Percentiles rank a stretch among this genome's conserved stretches.
Evolutionary conservation across 2,329 filamentous ascomycete species (phyloP).

Genomic region (Colletotrichum viniferum): DNA sequence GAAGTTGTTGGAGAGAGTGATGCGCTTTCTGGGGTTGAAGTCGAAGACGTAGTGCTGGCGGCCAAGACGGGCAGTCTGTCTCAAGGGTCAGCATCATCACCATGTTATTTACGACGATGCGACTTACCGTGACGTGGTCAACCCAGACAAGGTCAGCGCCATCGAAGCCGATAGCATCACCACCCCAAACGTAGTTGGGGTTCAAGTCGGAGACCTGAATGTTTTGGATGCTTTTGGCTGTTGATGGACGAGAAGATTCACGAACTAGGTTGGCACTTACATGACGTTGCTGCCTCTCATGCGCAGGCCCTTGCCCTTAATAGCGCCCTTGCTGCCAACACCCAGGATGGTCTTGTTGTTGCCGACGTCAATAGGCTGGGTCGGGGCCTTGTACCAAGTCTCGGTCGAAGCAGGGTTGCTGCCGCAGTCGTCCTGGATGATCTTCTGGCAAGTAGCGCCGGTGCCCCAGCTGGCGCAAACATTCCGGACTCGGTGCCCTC

Average conservation of each 20-base stretch:
- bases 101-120: background rate
- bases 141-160: constrained; percentile 16
- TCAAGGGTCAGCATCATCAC: background rate
- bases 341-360: constrained; percentile 16
- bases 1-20: constrained; percentile 19
- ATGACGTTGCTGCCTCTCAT: constrained; percentile 16
- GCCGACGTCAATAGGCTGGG: constrained; percentile 7
- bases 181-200: constrained; percentile 16
- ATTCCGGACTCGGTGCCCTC: constrained; percentile 28
- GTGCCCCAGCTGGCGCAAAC: constrained; percentile 28
- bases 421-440: constrained; percentile 20
- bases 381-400: constrained; percentile 16
- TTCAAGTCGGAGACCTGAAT: constrained; percentile 11
- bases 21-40: constrained; percentile 17
- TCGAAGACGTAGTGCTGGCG: constrained; percentile 17
- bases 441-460: constrained; percentile 22
- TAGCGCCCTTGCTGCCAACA: constrained; percentile 3
- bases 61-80: constrained; percentile 7
- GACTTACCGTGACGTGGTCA: constrained; percentile 15
- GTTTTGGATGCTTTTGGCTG: constrained; percentile 2
- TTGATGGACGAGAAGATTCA: background rate
- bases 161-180: constrained; percentile 9
- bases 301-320: constrained; percentile 17
- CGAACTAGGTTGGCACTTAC: background rate
- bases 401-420: background rate